Evolutionary conservation across 208 protist species (phyloP), one percentile per base, ranked within the genome.

Genomic region (Trypanosomatidae sp.): DNA sequence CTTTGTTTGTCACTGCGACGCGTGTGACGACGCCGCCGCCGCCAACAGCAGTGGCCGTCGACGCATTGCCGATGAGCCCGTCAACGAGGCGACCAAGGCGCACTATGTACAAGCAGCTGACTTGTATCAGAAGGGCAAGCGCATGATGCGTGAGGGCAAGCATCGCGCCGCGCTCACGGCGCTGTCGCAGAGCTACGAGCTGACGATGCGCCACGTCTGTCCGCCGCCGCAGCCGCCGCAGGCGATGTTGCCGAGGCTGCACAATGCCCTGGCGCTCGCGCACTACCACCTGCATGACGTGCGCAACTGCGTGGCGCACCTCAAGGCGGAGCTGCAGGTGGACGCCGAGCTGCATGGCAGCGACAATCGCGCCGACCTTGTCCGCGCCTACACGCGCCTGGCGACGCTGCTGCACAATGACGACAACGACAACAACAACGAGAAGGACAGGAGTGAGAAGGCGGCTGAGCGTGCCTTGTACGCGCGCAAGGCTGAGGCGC

Each of bases 41-140:
- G 50, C 15, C 56, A n/a, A n/a, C n/a, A 68, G 40, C 66, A 85
- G 40, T 67, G n/a, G n/a, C n/a, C n/a, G n/a, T n/a, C n/a, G n/a
- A n/a, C n/a, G n/a, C n/a, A n/a, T n/a, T n/a, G n/a, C 78, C 16
- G 85, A 94, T 42, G 78, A 94, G 40, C 45, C 59, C 1, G 73
- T 94, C 13, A 47, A 33, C 13, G 35, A 51, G 21, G 54, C 67
- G 22, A 72, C 81, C 24, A 82, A 90, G 62, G 69, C 66, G 8
- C 61, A 81, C 38, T 90, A 90, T 52, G 62, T 94, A 37, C 62
- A 88, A 56, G 73, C 79, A 5, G 53, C 78, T 11, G 80, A 89
- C 56, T 87, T 87, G 54, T 94, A 94, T 48, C 85, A 94, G 48
- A 94, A 94, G 43, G 85, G 85, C 1, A 68, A 71, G 33, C 74